Evolutionary conservation across 2,329 filamentous ascomycete species (phyloP).

Genomic region (Cladophialophora exuberans): DNA sequence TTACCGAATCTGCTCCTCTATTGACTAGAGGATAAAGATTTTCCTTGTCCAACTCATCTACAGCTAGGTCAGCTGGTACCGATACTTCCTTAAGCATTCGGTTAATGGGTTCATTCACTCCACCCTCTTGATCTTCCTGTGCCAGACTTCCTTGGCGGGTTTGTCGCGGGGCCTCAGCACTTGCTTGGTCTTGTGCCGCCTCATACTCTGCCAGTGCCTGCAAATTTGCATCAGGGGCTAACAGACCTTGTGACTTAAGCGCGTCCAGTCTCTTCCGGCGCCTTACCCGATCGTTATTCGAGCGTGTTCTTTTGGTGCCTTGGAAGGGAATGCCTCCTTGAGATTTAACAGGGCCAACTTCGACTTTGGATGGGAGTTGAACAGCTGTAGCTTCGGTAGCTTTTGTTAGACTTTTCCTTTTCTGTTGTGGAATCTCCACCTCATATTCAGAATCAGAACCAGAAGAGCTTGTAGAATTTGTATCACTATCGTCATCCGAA

Average conservation of each 20-base stretch:
- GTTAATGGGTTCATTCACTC: background rate
- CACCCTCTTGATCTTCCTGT: background rate
- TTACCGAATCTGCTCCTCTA: background rate
- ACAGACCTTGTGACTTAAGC: conserved; percentile 57
- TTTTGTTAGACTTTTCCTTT: background rate
- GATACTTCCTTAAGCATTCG: background rate
- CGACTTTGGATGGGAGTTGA: conserved; percentile 8
- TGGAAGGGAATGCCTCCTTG: conserved; percentile 46
- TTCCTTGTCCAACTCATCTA: background rate
- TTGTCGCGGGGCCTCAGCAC: conserved; percentile 42
- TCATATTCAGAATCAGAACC: conserved; percentile 47
- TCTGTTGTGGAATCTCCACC: background rate
- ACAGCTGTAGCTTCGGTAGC: background rate
- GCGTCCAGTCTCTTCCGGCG: conserved; percentile 53
- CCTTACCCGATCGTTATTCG: conserved; percentile 59
- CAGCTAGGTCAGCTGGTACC: background rate
- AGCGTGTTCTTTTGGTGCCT: conserved; percentile 56
- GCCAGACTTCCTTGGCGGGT: background rate
- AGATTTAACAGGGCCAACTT: conserved; percentile 15
- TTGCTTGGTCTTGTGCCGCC: conserved; percentile 30
- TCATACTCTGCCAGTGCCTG: conserved; percentile 17
- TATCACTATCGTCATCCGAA: conserved; percentile 18
- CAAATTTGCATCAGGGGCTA: conserved; percentile 56
- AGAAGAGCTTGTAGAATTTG: conserved; percentile 34
- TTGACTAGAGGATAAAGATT: background rate